Evolutionary conservation across 2,329 filamentous ascomycete genomes (phyloP).

Genomic region (Diaporthe sp.): DNA sequence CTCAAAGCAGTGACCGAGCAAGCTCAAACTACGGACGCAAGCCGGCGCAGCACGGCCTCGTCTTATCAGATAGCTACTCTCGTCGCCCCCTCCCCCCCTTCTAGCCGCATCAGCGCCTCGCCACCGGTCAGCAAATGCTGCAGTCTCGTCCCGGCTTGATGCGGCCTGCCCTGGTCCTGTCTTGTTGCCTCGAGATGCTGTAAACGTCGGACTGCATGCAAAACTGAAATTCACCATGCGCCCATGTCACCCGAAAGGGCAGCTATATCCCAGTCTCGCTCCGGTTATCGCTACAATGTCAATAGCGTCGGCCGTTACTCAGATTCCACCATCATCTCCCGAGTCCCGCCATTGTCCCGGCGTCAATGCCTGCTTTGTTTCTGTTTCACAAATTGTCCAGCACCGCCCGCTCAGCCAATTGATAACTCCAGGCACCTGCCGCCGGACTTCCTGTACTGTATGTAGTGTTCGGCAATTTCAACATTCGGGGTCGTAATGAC

Average conservation of each 20-base stretch:
- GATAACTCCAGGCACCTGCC: not conserved
- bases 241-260: conserved; percentile 4
- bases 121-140: conserved; percentile 21
- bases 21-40: not conserved
- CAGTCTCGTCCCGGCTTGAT: conserved; percentile 12
- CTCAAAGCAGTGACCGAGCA: conserved; percentile 24
- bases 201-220: conserved; percentile 18
- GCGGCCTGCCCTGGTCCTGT: conserved; percentile 13
- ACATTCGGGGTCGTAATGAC: not conserved
- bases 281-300: conserved; percentile 27
- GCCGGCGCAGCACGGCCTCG: not conserved
- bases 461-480: conserved; percentile 9
- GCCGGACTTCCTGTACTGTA: not conserved
- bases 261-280: conserved; percentile 15
- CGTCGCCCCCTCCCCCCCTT: not conserved
- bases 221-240: not conserved
- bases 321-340: conserved; percentile 16
- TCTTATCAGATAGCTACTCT: conserved; percentile 11
- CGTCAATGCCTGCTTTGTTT: conserved; percentile 28
- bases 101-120: not conserved
- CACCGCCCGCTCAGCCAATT: conserved; percentile 4
- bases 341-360: conserved; percentile 15
- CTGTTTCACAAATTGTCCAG: conserved; percentile 7
- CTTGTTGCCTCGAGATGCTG: not conserved
- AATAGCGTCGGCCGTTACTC: conserved; percentile 9